A percentile compares a stretch with the other conserved stretches of the same genome.
phyloP scores from a whole-genome alignment of 805 yeast genomes.

The Ogataea wickerhamii region DNA sequence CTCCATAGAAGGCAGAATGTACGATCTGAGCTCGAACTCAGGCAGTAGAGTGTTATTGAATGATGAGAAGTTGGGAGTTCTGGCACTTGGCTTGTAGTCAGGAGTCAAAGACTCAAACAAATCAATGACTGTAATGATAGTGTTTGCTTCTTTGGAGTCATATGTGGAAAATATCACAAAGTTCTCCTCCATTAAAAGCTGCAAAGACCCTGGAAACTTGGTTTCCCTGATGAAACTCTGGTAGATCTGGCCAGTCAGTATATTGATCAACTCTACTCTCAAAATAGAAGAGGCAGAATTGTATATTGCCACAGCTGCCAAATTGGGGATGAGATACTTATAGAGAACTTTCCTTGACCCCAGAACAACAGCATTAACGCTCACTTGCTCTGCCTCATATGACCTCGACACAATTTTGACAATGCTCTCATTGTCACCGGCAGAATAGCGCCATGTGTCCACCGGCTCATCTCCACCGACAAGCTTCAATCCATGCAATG shows the following conservation, averaged over 20 bases:
- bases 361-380: slow-evolving; percentile 64
- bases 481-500: slow-evolving; percentile 16
- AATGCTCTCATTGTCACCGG: slow-evolving; percentile 33
- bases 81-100: slow-evolving; percentile 37
- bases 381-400: slow-evolving; percentile 37
- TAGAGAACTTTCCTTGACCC: slow-evolving; percentile 72
- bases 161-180: slow-evolving; percentile 73
- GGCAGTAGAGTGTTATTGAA: slow-evolving; percentile 36
- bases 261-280: slow-evolving; percentile 56
- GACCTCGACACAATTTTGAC: slow-evolving; percentile 39
- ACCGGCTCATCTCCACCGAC: background rate
- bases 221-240: slow-evolving; percentile 36
- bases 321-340: slow-evolving; percentile 77
- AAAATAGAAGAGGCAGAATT: slow-evolving; percentile 31
- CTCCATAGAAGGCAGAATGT: slow-evolving; percentile 51
- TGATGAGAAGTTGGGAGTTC: slow-evolving; percentile 13
- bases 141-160: slow-evolving; percentile 42
- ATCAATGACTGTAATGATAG: slow-evolving; percentile 69
- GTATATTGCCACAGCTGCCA: slow-evolving; percentile 47
- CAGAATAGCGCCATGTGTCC: slow-evolving; percentile 20
- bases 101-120: slow-evolving; percentile 65
- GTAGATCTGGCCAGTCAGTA: slow-evolving; percentile 60
- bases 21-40: slow-evolving; percentile 52
- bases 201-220: slow-evolving; percentile 33
- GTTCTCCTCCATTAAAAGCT: slow-evolving; percentile 70